Base-by-base conservation (phyloP, 805 yeast species). In the Brettanomyces bruxellensis region DNA sequence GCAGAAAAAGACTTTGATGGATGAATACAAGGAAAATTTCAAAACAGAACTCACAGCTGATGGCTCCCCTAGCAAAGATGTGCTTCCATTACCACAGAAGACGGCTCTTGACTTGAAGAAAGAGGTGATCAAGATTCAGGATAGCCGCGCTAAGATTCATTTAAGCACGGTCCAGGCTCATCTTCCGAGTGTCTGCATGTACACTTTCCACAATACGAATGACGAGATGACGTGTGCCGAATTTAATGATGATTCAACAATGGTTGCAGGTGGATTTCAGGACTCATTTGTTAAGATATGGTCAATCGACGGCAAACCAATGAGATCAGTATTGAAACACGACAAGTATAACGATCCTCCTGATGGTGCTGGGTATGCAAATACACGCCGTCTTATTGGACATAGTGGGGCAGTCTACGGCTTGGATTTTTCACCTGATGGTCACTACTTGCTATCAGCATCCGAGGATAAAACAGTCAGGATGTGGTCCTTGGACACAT, bases 351-450 rank as follows among this genome's bases (percentile, higher is more conserved):
- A 73, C 53, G 62, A 60, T 44, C 51, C 58, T 8, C 55, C 54
- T 30, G 63, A 59, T 42, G 61, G 61, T 46, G 64, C 62, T 7
- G 49, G 59, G 25, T 62, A 64, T 18, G 51, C 55, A 5, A 57
- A 55, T 45, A 58, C 65, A 38, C 60, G 81, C 52, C 73, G 81
- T 47, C 68, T 93, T 36, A 73, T 93, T 40, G 99, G 99, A 4
- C 99, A 93, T 62, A 78, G 93, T 49, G 99, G 98, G 1, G 81
- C 97, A 0, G 95, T 93, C 4, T 93, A 88, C 63, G 95, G 96
- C 0, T 65, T 87, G 38, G 81, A 90, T 34, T 93, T 93, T 62
- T 80, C 93, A 35, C 98, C 98, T 0, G 98, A 93, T 59, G 85
- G 83, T 61, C 76, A 80, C 50, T 89, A 82, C 53, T 66, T 93